phyloP scores from a whole-genome alignment of 2,329 filamentous ascomycete genomes.

The Trichoderma atrobrunneum region DNA sequence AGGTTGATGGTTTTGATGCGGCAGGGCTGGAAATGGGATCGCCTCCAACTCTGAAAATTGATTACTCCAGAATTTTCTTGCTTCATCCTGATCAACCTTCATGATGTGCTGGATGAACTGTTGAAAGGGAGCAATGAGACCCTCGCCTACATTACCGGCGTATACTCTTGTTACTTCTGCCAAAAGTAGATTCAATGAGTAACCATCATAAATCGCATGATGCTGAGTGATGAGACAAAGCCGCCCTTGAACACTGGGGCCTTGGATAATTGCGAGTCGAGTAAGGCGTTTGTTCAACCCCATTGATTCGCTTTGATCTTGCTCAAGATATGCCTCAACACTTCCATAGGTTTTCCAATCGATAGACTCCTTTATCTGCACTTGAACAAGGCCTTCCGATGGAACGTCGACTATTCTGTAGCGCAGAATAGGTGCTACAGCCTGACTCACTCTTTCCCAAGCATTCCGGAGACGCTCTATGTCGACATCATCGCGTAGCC shows the following conservation, averaged over 20 bases:
- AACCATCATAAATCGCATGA: conserved; percentile 14
- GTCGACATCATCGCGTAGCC: not conserved
- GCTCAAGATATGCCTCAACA: not conserved
- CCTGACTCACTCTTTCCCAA: conserved; percentile 2
- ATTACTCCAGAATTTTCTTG: conserved; percentile 3
- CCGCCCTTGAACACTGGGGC: not conserved
- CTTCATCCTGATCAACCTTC: not conserved
- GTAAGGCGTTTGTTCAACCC: conserved; percentile 1
- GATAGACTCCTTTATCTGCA: not conserved
- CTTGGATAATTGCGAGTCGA: conserved; percentile 6
- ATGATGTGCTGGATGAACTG: conserved; percentile 1
- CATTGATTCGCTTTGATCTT: conserved; percentile 2
- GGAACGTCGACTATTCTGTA: conserved; percentile 11
- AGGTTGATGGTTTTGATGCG: not conserved
- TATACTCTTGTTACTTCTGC: conserved; percentile 7
- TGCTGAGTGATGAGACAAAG: conserved; percentile 9
- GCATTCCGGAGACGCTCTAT: conserved; percentile 4
- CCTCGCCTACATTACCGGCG: not conserved
- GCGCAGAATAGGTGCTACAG: conserved; percentile 4
- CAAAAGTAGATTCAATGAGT: conserved; percentile 8
- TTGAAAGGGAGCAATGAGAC: not conserved
- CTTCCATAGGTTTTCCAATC: not conserved
- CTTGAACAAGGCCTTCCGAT: conserved; percentile 12
- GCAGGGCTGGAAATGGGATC: conserved; percentile 3
- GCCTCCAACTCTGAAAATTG: conserved; percentile 11